A percentile compares a stretch with the other conserved stretches of the same genome.
Evolutionary conservation across 345 rosid genomes (phyloP).

Genomic region (Eucalyptus leucophloia): DNA sequence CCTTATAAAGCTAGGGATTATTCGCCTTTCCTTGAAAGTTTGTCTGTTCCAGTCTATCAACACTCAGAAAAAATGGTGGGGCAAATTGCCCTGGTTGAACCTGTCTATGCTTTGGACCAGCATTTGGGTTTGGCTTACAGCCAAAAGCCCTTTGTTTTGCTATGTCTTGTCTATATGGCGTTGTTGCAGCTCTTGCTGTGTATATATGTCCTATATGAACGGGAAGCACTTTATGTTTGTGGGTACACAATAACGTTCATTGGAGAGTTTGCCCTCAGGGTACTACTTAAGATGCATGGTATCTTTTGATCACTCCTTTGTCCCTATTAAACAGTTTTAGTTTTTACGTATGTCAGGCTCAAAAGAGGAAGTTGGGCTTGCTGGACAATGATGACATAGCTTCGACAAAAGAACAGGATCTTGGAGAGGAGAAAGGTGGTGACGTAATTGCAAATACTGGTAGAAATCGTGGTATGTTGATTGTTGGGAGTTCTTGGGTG

Average conservation of each 20-base stretch:
- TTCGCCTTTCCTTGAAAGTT: not conserved
- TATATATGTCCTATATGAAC: not conserved
- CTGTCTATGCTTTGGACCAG: not conserved
- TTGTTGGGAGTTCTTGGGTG: not conserved
- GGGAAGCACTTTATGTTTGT: not conserved
- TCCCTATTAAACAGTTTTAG: not conserved
- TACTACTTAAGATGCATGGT: not conserved
- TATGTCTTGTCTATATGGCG: not conserved
- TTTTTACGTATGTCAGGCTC: slow-evolving; percentile 25
- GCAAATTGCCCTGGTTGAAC: not conserved
- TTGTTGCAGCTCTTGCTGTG: not conserved
- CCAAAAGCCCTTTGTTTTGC: not conserved
- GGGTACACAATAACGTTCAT: not conserved
- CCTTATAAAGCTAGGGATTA: not conserved
- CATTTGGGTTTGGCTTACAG: not conserved
- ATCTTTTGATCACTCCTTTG: not conserved
- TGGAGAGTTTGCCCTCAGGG: not conserved
- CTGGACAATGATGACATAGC: slow-evolving; percentile 19
- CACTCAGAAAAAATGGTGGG: not conserved
- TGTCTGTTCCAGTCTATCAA: not conserved
- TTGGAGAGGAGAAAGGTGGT: slow-evolving; percentile 9
- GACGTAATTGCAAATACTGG: slow-evolving; percentile 9
- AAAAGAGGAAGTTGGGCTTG: slow-evolving; percentile 72
- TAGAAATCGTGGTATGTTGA: slow-evolving; percentile 41
- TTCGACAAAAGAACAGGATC: slow-evolving; percentile 1